Evolutionary conservation across 768 basidiomycete species (phyloP).

Genomic region (Boletus reticuloceps): DNA sequence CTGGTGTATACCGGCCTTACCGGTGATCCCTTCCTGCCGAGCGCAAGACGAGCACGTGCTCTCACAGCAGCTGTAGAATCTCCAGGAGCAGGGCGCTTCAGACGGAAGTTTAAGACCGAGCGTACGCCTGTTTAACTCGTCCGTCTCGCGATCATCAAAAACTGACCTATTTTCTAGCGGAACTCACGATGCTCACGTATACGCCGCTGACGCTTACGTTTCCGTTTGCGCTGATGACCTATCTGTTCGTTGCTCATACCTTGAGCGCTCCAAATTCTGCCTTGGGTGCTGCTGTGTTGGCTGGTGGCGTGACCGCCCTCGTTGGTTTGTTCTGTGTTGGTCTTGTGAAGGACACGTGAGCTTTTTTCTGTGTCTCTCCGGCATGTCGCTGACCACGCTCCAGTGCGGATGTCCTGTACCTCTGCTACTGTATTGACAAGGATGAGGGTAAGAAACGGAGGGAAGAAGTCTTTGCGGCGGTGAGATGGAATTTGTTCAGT

Average conservation of each 20-base stretch:
- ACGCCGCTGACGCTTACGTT: conserved; percentile 78
- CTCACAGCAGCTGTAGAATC: conserved; percentile 57
- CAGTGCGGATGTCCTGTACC: conserved; percentile 63
- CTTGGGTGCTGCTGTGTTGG: conserved; percentile 70
- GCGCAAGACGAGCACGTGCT: conserved; percentile 54
- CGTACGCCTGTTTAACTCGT: conserved; percentile 39
- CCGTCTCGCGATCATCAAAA: background rate
- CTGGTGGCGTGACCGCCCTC: conserved; percentile 75
- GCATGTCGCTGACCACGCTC: background rate
- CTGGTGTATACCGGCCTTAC: conserved; percentile 75
- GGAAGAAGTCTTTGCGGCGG: conserved; percentile 54
- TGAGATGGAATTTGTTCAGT: conserved; percentile 29
- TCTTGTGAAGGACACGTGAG: conserved; percentile 73
- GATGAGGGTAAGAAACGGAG: conserved; percentile 49
- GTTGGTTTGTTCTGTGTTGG: conserved; percentile 84
- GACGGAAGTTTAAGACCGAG: conserved; percentile 53
- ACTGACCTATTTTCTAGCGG: conserved; percentile 36
- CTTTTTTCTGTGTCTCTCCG: background rate
- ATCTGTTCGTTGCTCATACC: conserved; percentile 87
- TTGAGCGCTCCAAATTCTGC: conserved; percentile 68
- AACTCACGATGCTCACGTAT: conserved; percentile 66
- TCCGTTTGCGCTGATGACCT: conserved; percentile 78
- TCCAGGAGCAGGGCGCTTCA: conserved; percentile 37
- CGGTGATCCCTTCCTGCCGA: conserved; percentile 64
- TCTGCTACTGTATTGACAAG: conserved; percentile 67